Evolutionary conservation across 1,284 basidiomycete species (phyloP).

Genomic region (Mixia osmundae): DNA sequence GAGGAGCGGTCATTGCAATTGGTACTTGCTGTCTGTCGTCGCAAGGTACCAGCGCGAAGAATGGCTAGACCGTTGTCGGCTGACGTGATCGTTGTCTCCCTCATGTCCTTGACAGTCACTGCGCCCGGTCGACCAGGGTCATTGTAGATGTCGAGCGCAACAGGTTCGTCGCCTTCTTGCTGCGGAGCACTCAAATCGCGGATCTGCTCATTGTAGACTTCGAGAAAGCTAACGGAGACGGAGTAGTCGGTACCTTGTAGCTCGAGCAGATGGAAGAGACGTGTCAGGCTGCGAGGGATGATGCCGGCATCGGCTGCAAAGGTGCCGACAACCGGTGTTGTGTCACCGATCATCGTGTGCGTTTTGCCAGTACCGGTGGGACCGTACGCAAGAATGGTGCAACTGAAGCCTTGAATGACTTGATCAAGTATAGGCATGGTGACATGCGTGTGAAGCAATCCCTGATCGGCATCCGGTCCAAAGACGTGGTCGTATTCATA

Average conservation of each 20-base stretch:
- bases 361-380: conserved; percentile 95
- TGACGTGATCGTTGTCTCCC: conserved; percentile 66
- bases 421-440: conserved; percentile 81
- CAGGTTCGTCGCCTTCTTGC: conserved; percentile 18
- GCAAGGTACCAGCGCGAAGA: conserved; percentile 65
- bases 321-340: conserved; percentile 47
- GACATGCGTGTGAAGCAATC: conserved; percentile 79
- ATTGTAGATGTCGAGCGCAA: conserved; percentile 80
- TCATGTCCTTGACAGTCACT: conserved; percentile 80
- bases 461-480: conserved; percentile 90
- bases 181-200: conserved; percentile 51
- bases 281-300: conserved; percentile 86
- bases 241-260: conserved; percentile 54
- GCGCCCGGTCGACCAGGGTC: conserved; percentile 43
- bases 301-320: conserved; percentile 80
- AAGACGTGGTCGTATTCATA: conserved; percentile 86
- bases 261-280: conserved; percentile 74
- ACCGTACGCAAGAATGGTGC: conserved; percentile 61
- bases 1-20: conserved; percentile 91
- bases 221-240: conserved; percentile 82
- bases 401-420: conserved; percentile 86
- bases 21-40: conserved; percentile 83
- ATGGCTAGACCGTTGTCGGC: conserved; percentile 64
- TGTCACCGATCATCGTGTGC: conserved; percentile 80
- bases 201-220: conserved; percentile 99